Conservation (phyloP, 2,329 filamentous ascomycete species). For the Aphanocladium album region DNA sequence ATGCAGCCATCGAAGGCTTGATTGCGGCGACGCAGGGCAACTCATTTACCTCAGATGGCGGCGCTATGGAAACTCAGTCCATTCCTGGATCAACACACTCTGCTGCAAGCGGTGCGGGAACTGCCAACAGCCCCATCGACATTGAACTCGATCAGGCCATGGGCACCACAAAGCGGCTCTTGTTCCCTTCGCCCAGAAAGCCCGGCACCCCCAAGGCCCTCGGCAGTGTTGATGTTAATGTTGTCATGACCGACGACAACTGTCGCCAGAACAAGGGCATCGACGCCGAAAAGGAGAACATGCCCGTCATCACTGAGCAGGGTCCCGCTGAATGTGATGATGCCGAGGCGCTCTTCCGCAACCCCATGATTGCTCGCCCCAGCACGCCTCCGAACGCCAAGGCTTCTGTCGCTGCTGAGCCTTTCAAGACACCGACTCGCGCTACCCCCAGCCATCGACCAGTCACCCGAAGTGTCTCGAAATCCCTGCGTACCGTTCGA, state of each 20-base stretch:
- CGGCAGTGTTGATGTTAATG: slow-evolving; percentile 51
- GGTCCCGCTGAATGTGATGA: slow-evolving; percentile 37
- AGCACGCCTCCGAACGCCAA: slow-evolving; percentile 50
- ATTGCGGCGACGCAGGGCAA: not conserved
- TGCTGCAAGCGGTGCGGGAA: slow-evolving; percentile 53
- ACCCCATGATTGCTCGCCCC: slow-evolving; percentile 37
- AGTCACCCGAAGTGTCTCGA: slow-evolving; percentile 56
- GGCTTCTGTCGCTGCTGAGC: slow-evolving; percentile 31
- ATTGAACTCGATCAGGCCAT: slow-evolving; percentile 42
- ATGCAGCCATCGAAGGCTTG: not conserved
- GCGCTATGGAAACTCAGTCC: slow-evolving; percentile 19
- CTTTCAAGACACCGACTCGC: slow-evolving; percentile 60
- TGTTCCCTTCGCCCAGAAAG: slow-evolving; percentile 74
- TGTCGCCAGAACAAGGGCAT: slow-evolving; percentile 31
- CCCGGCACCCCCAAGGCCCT: slow-evolving; percentile 58
- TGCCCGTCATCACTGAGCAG: slow-evolving; percentile 36
- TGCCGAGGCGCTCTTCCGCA: slow-evolving; percentile 63
- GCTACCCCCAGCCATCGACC: slow-evolving; percentile 57
- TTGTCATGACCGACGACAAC: slow-evolving; percentile 40
- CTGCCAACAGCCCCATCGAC: slow-evolving; percentile 53
- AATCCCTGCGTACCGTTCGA: slow-evolving; percentile 46
- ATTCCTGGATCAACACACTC: slow-evolving; percentile 46
- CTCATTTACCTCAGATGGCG: slow-evolving; percentile 16
- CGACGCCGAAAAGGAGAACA: slow-evolving; percentile 40
- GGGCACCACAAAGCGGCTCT: slow-evolving; percentile 59